Conservation (phyloP, 208 protist species). For the Trypanosoma melophagium region DNA sequence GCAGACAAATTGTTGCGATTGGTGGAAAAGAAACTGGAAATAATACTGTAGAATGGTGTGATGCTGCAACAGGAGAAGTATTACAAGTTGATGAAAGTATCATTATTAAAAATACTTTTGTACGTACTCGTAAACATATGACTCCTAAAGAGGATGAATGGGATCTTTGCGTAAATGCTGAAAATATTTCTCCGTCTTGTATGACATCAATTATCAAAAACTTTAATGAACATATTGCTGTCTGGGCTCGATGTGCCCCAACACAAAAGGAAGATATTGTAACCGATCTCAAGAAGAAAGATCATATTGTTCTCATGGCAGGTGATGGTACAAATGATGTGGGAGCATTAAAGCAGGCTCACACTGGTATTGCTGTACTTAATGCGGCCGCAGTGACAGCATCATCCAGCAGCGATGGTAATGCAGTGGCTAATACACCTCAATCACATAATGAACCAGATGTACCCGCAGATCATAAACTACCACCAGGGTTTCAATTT, state of each 20-base stretch:
- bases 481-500: slow-evolving; percentile 84
- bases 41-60: slow-evolving; percentile 55
- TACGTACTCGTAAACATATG: slow-evolving; percentile 36
- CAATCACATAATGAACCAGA: slow-evolving; percentile 89
- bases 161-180: slow-evolving; percentile 88
- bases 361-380: slow-evolving; percentile 97
- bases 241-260: slow-evolving; percentile 91
- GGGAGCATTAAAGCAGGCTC: slow-evolving; percentile 98
- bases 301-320: slow-evolving; percentile 90
- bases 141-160: slow-evolving; percentile 52
- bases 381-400: slow-evolving; percentile 77
- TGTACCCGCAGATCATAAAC: slow-evolving; percentile 66
- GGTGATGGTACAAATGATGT: slow-evolving; percentile 98
- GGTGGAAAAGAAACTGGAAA: slow-evolving; percentile 21
- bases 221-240: slow-evolving; percentile 80
- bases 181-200: slow-evolving; percentile 37
- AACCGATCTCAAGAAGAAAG: slow-evolving; percentile 80
- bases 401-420: slow-evolving; percentile 26
- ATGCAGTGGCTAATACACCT: slow-evolving; percentile 39
- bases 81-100: slow-evolving; percentile 16
- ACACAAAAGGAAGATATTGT: slow-evolving; percentile 91
- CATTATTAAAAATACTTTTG: slow-evolving; percentile 65
- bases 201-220: slow-evolving; percentile 52
- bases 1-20: slow-evolving; percentile 61
- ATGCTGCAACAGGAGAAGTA: slow-evolving; percentile 52